Evolutionary conservation across 495 filamentous ascomycete species (phyloP), one percentile per base, ranked within the genome.

Genomic region (Staphylotrichum longicolle): DNA sequence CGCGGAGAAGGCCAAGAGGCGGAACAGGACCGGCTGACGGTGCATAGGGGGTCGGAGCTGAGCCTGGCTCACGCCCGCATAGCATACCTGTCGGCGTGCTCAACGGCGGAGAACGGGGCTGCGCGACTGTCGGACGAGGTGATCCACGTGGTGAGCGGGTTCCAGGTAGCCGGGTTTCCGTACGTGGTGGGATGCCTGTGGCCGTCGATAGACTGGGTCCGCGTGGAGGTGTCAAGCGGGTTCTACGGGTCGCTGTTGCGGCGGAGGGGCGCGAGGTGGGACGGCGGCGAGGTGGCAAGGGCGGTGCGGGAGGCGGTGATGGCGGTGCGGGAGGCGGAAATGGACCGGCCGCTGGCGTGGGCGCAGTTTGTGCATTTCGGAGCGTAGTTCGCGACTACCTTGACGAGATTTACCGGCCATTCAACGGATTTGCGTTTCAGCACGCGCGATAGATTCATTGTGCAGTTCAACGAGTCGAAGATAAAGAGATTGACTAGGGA

Each of bases 81-180:
- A 2, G 55, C 54, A 3, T 59, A 48, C 45, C 47, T 63, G 9
- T 63, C 55, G 32, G 61, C 55, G 8, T 63, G 61, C 55, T 58
- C 55, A 4, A 63, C 61, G 9, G 61, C 47, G 1, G 47, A 54
- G 39, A 51, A 50, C 41, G n/a, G 30, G 11, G 55, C 39, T 7
- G 12, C n/a, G 9, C 7, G 7, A 27, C 39, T 59, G 11, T 9
- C 49, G 40, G 54, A 58, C 54, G 61, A 63, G 56, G 55, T 37
- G n/a, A 54, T 59, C 61, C 61, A 63, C 20, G 7, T 59, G 27
- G 61, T 45, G 47, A 49, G 40, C 32, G 61, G 32, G 15, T 63
- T 63, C 48, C 61, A 63, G 54, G 15, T 63, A n/a, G 61, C 61
- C 30, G 61, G 61, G 3, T 63, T 63, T 30, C 47, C 35, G 30